phyloP scores from a whole-genome alignment of 1,284 basidiomycete genomes.

The Heterobasidion parviporum region DNA sequence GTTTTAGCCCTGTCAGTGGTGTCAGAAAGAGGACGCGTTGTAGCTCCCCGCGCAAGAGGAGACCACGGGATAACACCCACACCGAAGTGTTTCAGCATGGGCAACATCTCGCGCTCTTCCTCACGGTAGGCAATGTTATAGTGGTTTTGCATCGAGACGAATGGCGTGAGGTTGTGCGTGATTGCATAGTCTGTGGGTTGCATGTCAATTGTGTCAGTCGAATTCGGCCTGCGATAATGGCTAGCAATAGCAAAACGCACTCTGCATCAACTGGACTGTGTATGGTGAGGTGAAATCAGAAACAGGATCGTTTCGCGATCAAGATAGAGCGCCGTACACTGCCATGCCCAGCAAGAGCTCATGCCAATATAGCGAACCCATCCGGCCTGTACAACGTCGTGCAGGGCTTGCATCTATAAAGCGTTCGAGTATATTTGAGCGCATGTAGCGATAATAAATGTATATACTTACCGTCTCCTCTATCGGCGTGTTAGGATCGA shows the following conservation, averaged over 20 bases:
- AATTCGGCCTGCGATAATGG: not conserved
- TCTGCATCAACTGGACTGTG: constrained; percentile 1
- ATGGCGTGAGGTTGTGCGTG: constrained; percentile 33
- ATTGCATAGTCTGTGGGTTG: constrained; percentile 22
- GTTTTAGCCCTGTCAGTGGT: constrained; percentile 16
- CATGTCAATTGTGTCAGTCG: not conserved
- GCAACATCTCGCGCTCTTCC: constrained; percentile 43
- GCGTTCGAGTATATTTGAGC: not conserved
- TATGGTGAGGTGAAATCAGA: not conserved
- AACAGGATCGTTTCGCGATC: not conserved
- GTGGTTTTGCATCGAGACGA: constrained; percentile 48
- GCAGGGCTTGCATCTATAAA: constrained; percentile 3
- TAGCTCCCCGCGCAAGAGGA: constrained; percentile 28
- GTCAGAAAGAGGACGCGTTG: constrained; percentile 21
- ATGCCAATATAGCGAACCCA: constrained; percentile 4
- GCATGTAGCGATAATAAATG: not conserved
- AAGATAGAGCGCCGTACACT: not conserved
- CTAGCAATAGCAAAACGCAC: not conserved
- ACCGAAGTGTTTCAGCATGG: constrained; percentile 15
- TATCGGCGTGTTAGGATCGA: constrained; percentile 2
- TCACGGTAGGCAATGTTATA: constrained; percentile 35
- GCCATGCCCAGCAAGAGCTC: constrained; percentile 4
- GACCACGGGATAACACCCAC: constrained; percentile 27
- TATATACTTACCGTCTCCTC: not conserved
- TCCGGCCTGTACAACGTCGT: constrained; percentile 3